Conservation (phyloP, 1,284 basidiomycete genomes). For the Trichosporon asahii region DNA sequence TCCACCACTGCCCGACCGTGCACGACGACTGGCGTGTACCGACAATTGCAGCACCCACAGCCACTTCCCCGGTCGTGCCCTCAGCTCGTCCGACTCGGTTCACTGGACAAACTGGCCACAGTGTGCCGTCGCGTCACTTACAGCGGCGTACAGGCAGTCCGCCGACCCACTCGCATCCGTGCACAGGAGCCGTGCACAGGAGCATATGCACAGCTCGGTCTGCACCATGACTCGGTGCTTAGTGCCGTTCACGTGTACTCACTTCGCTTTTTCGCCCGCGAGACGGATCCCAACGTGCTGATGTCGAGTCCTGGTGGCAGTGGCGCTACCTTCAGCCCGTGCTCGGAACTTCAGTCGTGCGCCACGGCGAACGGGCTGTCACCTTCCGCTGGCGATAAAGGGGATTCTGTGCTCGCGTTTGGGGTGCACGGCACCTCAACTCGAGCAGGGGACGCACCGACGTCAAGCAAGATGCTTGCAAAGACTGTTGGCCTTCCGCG, state of each 20-base stretch:
- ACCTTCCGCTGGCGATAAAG: constrained; percentile 17
- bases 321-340: constrained; percentile 40
- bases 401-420: constrained; percentile 20
- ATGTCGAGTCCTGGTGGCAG: constrained; percentile 64
- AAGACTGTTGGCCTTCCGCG: too few species aligned
- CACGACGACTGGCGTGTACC: too few species aligned
- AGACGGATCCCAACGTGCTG: constrained; percentile 63
- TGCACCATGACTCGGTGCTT: not conserved
- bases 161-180: not conserved
- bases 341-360: constrained; percentile 25
- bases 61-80: too few species aligned
- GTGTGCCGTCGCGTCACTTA: constrained; percentile 29
- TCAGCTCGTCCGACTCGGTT: too few species aligned
- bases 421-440: too few species aligned
- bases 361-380: constrained; percentile 16
- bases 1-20: too few species aligned
- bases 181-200: not conserved
- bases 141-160: not conserved
- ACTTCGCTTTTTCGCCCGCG: constrained; percentile 78
- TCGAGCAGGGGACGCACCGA: too few species aligned
- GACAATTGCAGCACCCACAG: too few species aligned
- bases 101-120: too few species aligned
- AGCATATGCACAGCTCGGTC: not conserved
- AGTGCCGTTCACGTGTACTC: constrained; percentile 24
- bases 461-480: too few species aligned